A percentile compares a stretch with the other conserved stretches of the same genome.
These are phyloP conservation scores for Moesziomyces parantarcticus DNA, from an alignment of 1,284 basidiomycete genomes.

Conservation along the genomic window DNA sequence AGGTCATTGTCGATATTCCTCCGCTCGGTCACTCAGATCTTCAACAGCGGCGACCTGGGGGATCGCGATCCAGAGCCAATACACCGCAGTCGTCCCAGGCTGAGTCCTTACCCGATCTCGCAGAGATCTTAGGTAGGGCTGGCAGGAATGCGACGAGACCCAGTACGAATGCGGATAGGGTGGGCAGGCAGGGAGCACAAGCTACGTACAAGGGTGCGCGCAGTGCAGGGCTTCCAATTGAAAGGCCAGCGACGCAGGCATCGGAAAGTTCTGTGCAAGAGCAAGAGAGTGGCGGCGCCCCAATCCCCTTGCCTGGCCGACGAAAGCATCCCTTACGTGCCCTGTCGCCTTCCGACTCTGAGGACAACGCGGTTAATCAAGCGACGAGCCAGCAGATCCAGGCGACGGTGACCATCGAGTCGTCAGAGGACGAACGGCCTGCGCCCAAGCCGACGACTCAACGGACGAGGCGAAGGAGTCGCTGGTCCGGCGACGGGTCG, in stretches of 20 bases:
- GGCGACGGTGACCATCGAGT: constrained; percentile 19
- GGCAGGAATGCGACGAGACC: constrained; percentile 2
- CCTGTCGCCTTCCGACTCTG: constrained; percentile 15
- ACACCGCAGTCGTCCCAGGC: constrained; percentile 30
- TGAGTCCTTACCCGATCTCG: constrained; percentile 26
- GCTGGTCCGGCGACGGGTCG: constrained; percentile 42
- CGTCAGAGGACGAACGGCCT: constrained; percentile 39
- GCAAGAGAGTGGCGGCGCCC: constrained; percentile 15
- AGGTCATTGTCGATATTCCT: constrained; percentile 34
- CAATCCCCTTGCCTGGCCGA: constrained; percentile 6
- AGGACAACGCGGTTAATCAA: neutral
- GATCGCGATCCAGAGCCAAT: neutral
- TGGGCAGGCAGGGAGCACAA: neutral
- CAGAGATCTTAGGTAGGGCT: constrained; percentile 21
- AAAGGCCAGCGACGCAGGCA: neutral
- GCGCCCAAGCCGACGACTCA: neutral
- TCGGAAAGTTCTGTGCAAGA: constrained; percentile 4
- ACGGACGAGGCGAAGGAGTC: constrained; percentile 30
- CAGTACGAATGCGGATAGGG: too few species aligned
- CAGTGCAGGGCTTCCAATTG: constrained; percentile 2
- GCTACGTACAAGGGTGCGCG: constrained; percentile 32
- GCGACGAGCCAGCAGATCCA: neutral
- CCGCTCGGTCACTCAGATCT: constrained; percentile 1
- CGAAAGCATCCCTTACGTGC: constrained; percentile 26
- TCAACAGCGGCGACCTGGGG: neutral